phyloP scores from a whole-genome alignment of 805 yeast genomes.

The Monosporozyma solicola region DNA sequence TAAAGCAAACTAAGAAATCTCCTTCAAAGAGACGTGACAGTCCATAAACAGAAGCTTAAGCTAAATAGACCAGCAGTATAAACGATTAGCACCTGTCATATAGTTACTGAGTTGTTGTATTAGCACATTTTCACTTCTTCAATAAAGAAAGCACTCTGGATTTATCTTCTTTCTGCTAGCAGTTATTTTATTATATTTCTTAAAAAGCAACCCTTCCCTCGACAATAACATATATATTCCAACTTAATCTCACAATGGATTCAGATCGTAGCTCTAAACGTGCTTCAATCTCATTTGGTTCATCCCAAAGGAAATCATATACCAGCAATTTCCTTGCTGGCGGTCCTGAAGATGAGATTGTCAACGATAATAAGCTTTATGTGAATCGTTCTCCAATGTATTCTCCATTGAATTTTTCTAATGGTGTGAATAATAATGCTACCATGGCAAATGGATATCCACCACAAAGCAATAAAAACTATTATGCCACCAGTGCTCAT shows the following conservation, averaged over 20 bases:
- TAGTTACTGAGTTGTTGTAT: neutral
- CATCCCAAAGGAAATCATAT: slow-evolving; percentile 16
- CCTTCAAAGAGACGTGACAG: neutral
- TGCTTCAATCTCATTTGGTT: slow-evolving; percentile 25
- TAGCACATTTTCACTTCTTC: no score
- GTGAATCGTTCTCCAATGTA: slow-evolving; percentile 22
- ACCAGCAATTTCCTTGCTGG: slow-evolving; percentile 7
- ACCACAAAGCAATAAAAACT: neutral
- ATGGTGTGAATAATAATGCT: neutral
- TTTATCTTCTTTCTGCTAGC: neutral
- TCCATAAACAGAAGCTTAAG: neutral
- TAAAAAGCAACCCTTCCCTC: neutral
- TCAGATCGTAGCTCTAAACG: slow-evolving; percentile 23
- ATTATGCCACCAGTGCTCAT: neutral
- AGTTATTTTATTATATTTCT: neutral
- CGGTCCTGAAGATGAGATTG: slow-evolving; percentile 2
- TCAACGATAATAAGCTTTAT: neutral
- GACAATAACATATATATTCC: neutral
- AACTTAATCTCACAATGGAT: slow-evolving; percentile 13
- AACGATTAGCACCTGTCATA: neutral
- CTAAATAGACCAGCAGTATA: neutral
- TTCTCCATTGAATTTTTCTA: slow-evolving; percentile 20
- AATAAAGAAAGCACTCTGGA: neutral
- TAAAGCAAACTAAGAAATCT: neutral
- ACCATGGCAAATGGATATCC: neutral